Base-by-base conservation (phyloP, 371 early-diverging fungal genomes). In the Apophysomyces variabilis region DNA sequence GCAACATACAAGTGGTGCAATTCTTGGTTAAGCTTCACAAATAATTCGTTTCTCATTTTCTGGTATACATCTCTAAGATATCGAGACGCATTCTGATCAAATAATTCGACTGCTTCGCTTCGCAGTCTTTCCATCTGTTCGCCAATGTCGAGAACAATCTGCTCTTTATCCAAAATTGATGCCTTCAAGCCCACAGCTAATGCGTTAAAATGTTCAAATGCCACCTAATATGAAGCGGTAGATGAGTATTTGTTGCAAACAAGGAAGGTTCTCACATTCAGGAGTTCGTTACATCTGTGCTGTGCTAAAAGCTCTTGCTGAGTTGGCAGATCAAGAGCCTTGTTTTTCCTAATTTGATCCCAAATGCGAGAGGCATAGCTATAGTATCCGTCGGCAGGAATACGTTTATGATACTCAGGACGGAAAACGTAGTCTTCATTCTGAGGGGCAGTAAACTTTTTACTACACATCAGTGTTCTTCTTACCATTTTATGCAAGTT, bases 261-360 rank as follows among this genome's bases (percentile, higher is more conserved):
- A 18, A 18, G 18, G 18, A 18, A 18, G 18, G 0, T 18, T 18
- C 61, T 68, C 72, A 83, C 86, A 60, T 85, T 88, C 16, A 93
- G 89, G 64, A 99, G 96, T 75, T 99, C 99, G 67, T 99, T 98
- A 76, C 99, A 99, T 60, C 98, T 92, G 77, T 93, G 98, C 81
- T 98, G 97, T 26, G 99, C 98, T 62, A 99, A 82, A 54, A 99
- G 79, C 72, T 98, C 95, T 80, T 96, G 97, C 75, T 98, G 99
- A 4, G 98, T 97, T 4, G 99, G 99, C 47, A 99, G 77, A 83
- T 99, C 99, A 66, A 99, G 80, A 68, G 98, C 99, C 66, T 93
- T 92, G 84, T 96, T 97, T 68, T 90, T 87, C 66, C 92, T 78
- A 57, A 98, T 94, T 82, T 94, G 94, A 66, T 90, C 88, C 99